These are phyloP conservation scores for Chrysanthemum lavandulifolium DNA, from an alignment of 129 eudicot species.

Conservation along the genomic window DNA sequence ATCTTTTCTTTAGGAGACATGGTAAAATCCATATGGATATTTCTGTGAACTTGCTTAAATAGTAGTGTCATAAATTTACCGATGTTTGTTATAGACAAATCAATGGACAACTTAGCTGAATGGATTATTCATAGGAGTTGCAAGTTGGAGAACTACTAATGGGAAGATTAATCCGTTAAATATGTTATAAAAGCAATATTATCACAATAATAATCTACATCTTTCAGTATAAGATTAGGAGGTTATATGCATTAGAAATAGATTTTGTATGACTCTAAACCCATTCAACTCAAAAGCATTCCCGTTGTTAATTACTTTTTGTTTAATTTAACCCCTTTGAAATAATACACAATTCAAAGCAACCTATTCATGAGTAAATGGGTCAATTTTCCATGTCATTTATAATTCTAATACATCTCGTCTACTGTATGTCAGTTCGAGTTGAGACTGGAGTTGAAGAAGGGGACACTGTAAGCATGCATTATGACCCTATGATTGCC, in stretches of 20 bases:
- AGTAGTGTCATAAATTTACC: neutral
- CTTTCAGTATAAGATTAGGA: neutral
- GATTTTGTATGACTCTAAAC: too few species aligned
- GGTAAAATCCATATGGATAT: constrained; percentile 6
- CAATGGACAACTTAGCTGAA: neutral
- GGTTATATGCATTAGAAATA: too few species aligned
- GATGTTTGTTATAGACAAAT: neutral
- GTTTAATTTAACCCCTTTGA: too few species aligned
- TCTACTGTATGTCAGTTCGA: constrained; percentile 49
- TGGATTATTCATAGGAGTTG: neutral
- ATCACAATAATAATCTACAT: neutral
- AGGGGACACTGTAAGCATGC: constrained; percentile 97
- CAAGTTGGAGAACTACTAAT: neutral
- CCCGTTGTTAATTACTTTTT: too few species aligned
- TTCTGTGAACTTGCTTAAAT: constrained; percentile 8
- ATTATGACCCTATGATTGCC: constrained; percentile 99
- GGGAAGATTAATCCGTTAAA: too few species aligned
- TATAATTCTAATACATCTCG: neutral
- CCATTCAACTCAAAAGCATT: too few species aligned
- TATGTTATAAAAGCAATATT: too few species aligned
- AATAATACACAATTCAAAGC: too few species aligned
- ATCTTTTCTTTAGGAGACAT: constrained; percentile 10
- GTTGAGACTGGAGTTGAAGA: constrained; percentile 98
- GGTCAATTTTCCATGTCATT: neutral
- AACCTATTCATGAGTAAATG: too few species aligned